Conservation (phyloP, 495 filamentous ascomycete genomes). For the Penicillium diatomitis region DNA sequence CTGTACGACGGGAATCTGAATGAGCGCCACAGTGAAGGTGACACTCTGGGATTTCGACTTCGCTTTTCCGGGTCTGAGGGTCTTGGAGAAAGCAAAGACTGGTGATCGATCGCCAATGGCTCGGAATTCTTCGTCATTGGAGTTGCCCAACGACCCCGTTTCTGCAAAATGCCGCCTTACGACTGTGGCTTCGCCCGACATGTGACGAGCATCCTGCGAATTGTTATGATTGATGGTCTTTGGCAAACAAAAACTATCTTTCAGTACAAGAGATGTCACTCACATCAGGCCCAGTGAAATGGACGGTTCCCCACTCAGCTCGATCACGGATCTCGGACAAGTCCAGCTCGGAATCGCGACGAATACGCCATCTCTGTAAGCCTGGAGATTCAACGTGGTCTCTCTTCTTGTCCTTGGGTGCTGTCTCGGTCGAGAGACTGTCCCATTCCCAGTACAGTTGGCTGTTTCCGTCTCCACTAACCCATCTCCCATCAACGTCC, state of each 20-base stretch:
- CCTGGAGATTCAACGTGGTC: conserved; percentile 1
- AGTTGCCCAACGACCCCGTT: conserved; percentile 56
- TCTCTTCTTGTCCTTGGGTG: conserved; percentile 8
- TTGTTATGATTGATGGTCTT: conserved; percentile 1
- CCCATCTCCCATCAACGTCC: conserved; percentile 86
- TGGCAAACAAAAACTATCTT: conserved; percentile 1
- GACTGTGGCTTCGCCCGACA: conserved; percentile 59
- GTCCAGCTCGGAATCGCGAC: conserved; percentile 52
- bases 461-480: conserved; percentile 61
- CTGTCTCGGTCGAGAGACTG: conserved; percentile 24
- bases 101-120: conserved; percentile 77
- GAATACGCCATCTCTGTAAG: conserved; percentile 57
- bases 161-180: conserved; percentile 68
- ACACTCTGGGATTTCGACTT: conserved; percentile 39
- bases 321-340: conserved; percentile 69
- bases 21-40: conserved; percentile 73
- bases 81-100: conserved; percentile 84
- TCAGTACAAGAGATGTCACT: conserved; percentile 6
- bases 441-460: conserved; percentile 60
- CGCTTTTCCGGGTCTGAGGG: conserved; percentile 45
- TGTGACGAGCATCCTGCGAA: conserved; percentile 46
- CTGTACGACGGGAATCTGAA: conserved; percentile 78
- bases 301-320: conserved; percentile 82
- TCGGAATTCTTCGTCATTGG: conserved; percentile 55
- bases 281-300: conserved; percentile 64